Evolutionary conservation across 495 filamentous ascomycete species (phyloP), one percentile per base, ranked within the genome.

Genomic region (Pseudevernia furfuracea): DNA sequence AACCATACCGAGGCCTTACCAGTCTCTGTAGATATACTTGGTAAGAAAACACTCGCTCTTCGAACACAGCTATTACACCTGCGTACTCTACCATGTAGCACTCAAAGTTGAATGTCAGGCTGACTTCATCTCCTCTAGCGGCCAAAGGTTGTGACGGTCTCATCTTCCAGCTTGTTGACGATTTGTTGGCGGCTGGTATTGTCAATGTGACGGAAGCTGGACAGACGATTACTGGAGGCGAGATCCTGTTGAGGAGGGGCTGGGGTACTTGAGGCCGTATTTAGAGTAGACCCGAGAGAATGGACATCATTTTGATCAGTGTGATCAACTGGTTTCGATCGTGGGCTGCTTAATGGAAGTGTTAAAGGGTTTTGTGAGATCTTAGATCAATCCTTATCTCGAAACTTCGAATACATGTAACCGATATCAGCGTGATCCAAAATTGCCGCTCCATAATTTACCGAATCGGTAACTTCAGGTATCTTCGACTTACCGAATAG

Each of bases 91-190:
- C 23, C 4, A 14, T 12, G n/a, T 46, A 21, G 43, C 21, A 23
- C 17, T 46, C 43, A 14, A 4, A 3, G 1, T 4, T 49, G 10
- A 11, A 25, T 10, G 25, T 25, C 46, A 25, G 10, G n/a, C n/a
- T 23, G 21, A 25, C 12, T 25, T 2, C 15, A 46, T 23, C 10
- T 25, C 28, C 19, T 25, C 23, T 21, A 49, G 46, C 80, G 7
- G 80, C 83, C 6, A 80, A 80, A 53, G 85, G 84, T 0, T 88
- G 85, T 64, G 86, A 88, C 73, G 76, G 79, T 0, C 75, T 88
- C 73, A 69, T 88, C 49, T 82, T 80, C n/a, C 77, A 73, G 37
- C 68, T 88, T 46, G 78, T 84, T 21, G 70, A 78, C 61, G 82
- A 81, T 41, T 60, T 87, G 34, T 71, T 77, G 1, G 67, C 69